Evolutionary conservation across 2,329 filamentous ascomycete genomes (phyloP).

Genomic region (Epicoccum nigrum): DNA sequence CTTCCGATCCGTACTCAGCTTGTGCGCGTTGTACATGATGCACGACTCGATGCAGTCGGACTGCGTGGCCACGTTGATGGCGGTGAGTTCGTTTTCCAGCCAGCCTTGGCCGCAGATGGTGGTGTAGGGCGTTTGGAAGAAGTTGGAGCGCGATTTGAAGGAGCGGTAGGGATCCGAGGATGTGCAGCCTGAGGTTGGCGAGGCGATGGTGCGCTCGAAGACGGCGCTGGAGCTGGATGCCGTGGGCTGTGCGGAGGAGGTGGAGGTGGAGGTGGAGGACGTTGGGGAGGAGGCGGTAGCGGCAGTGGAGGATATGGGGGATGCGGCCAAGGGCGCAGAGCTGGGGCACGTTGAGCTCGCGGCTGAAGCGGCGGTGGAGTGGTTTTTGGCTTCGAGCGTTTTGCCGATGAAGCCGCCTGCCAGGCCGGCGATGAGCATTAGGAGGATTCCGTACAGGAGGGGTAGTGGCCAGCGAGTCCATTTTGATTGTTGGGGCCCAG

Average conservation of each 20-base stretch:
- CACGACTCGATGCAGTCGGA: slow-evolving; percentile 19
- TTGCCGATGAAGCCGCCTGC: slow-evolving; percentile 19
- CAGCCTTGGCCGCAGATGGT: slow-evolving; percentile 7
- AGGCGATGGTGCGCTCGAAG: slow-evolving; percentile 3
- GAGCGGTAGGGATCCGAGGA: background rate
- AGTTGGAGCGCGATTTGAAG: background rate
- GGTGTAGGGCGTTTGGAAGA: slow-evolving; percentile 2
- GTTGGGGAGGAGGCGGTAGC: background rate
- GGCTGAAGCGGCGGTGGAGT: background rate
- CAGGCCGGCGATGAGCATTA: slow-evolving; percentile 11
- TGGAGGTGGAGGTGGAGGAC: background rate
- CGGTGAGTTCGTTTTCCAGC: background rate
- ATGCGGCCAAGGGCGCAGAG: background rate
- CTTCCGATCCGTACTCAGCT: background rate
- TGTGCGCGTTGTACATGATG: slow-evolving; percentile 12
- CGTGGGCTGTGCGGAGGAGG: background rate
- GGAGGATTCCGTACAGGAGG: slow-evolving; percentile 5
- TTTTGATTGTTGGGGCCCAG: too few species aligned
- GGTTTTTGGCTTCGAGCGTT: slow-evolving; percentile 3
- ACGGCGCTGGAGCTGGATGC: background rate
- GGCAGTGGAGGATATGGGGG: background rate
- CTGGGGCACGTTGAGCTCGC: background rate
- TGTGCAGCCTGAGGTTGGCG: slow-evolving; percentile 6
- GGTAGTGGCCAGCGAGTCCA: slow-evolving; percentile 1
- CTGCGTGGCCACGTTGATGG: background rate